Base-by-base conservation (phyloP, 768 basidiomycete species). In the Lactifluus echinatus region DNA sequence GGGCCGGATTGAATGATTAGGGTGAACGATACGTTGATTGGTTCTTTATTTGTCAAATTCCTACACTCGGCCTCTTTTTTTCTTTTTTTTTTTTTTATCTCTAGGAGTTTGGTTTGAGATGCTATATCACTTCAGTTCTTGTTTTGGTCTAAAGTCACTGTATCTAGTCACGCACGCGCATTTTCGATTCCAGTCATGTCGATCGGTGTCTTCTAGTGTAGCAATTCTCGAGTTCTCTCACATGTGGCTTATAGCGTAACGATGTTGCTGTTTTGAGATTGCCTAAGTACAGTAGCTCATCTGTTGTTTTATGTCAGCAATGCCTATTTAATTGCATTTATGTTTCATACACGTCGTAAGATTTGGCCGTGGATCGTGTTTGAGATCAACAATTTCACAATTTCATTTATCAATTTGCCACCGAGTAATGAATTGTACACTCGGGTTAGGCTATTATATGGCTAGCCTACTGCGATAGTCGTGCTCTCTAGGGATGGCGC, bases 51-150 rank as follows among this genome's bases (percentile, higher is more conserved):
- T 28, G 2, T 50, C 17, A 8, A 11, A 21, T 10, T 21, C 14
- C 46, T 26, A 29, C 34, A 31, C 23, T 49, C 31, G 54, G 54
- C 39, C 33, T 39, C 5, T 39, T 21, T 17, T 19, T 45, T 28
- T 8, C 23, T 47, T n/a, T n/a, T n/a, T n/a, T n/a, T n/a, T n/a
- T n/a, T n/a, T n/a, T n/a, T n/a, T n/a, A n/a, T n/a, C n/a, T 33
- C 15, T 53, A 52, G 57, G 57, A 58, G 39, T 8, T 53, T 21
- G 21, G 45, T 58, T 7, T 34, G n/a, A 34, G 57, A 58, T 58
- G 40, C 39, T 53, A 47, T 34, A 53, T 34, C 19, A 51, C 8
- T 19, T 42, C 31, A 42, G 23, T 49, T 42, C 40, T 42, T 53
- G 28, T 52, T 37, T 40, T 47, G 47, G 46, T 53, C 45, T 28